These are phyloP conservation scores for Paracamarosporium sp. DNA, from an alignment of 2,329 filamentous ascomycete species.

Conservation along the genomic window DNA sequence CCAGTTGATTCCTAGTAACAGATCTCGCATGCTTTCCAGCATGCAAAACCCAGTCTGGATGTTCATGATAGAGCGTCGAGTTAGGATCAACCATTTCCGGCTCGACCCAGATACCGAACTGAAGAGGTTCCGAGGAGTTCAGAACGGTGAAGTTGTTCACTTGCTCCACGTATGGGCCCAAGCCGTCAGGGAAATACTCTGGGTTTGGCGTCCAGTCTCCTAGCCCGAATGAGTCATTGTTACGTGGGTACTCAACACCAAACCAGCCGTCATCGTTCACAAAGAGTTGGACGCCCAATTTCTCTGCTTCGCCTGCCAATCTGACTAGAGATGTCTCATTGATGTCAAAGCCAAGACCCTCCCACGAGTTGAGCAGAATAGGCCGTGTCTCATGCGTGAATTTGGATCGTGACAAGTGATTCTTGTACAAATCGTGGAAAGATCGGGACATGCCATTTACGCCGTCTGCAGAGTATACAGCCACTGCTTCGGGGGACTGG, in stretches of 20 bases:
- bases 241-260: conserved; percentile 66
- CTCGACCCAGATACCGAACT: conserved; percentile 72
- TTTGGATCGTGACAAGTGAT: conserved; percentile 66
- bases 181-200: conserved; percentile 64
- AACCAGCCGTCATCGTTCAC: conserved; percentile 75
- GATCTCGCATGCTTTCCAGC: conserved; percentile 64
- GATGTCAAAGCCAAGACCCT: conserved; percentile 66
- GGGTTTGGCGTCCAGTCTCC: conserved; percentile 70
- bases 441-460: conserved; percentile 68
- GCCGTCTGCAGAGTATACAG: conserved; percentile 65
- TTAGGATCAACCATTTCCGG: conserved; percentile 72
- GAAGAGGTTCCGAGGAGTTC: conserved; percentile 57
- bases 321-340: conserved; percentile 63
- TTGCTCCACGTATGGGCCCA: conserved; percentile 58
- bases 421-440: conserved; percentile 67
- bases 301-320: conserved; percentile 63
- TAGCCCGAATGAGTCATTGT: conserved; percentile 64
- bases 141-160: conserved; percentile 59
- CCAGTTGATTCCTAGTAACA: conserved; percentile 64
- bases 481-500: conserved; percentile 67
- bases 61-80: conserved; percentile 65
- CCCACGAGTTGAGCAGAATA: conserved; percentile 70
- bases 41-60: conserved; percentile 70
- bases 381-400: conserved; percentile 61
- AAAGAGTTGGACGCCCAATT: conserved; percentile 67